Conservation (phyloP, 78 protist genomes). For the Tieghemostelium lacteum region DNA sequence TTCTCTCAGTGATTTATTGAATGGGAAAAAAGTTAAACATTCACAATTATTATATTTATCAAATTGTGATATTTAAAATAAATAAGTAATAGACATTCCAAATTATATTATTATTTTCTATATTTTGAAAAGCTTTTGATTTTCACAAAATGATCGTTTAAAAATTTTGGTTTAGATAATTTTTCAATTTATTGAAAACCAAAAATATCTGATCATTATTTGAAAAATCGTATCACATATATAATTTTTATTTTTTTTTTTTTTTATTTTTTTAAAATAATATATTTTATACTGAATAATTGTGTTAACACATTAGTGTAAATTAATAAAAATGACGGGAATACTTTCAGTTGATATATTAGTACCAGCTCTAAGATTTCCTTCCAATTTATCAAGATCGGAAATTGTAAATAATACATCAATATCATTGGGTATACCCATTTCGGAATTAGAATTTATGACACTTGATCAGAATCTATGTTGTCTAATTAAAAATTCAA, state of each 20-base stretch:
- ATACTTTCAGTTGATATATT: constrained; percentile 60
- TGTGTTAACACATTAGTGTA: no score
- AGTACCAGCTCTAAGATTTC: constrained; percentile 64
- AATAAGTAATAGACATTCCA: neutral
- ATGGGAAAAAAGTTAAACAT: neutral
- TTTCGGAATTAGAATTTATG: constrained; percentile 41
- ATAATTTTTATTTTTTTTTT: no score
- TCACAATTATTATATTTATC: neutral
- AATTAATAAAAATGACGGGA: neutral
- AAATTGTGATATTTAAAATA: no score
- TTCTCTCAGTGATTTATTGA: no score
- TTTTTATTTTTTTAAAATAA: no score
- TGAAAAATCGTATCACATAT: no score
- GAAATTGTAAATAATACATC: constrained; percentile 49
- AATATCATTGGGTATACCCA: constrained; percentile 43
- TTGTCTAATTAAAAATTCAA: constrained; percentile 56
- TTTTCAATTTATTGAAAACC: no score
- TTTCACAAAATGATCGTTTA: no score
- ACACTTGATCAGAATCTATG: constrained; percentile 1
- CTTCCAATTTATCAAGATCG: constrained; percentile 6
- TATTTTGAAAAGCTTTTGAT: no score
- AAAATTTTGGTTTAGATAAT: no score
- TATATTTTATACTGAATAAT: neutral
- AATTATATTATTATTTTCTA: no score
- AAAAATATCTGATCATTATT: neutral